Percentiles rank a stretch among this genome's conserved stretches.
These are phyloP conservation scores for Erythrophleum fordii DNA, from an alignment of 306 rosid species.

Conservation along the genomic window DNA sequence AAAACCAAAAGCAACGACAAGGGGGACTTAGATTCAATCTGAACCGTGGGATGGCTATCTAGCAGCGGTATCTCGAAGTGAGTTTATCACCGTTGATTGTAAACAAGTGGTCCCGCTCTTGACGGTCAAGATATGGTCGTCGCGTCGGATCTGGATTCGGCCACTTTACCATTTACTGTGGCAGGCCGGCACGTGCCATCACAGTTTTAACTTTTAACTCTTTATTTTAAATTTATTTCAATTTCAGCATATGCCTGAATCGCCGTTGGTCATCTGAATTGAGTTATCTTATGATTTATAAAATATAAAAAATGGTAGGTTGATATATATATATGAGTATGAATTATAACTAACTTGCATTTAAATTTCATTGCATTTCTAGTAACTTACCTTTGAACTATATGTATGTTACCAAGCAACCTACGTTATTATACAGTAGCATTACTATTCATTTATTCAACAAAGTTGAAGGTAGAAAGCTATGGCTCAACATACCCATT, in stretches of 20 bases:
- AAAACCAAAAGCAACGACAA: background rate
- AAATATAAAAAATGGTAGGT: no score
- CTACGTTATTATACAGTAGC: no score
- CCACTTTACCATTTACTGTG: conserved; percentile 42
- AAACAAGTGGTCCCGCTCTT: conserved; percentile 28
- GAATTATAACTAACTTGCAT: no score
- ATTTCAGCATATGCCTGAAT: background rate
- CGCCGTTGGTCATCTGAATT: background rate
- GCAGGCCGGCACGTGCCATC: conserved; percentile 66
- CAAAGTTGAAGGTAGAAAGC: conserved; percentile 3
- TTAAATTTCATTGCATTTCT: no score
- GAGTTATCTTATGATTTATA: no score
- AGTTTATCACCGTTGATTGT: conserved; percentile 36
- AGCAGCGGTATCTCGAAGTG: background rate
- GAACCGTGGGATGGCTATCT: conserved; percentile 45
- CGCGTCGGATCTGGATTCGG: conserved; percentile 45
- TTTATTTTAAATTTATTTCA: background rate
- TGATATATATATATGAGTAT: no score
- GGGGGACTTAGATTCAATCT: conserved; percentile 43
- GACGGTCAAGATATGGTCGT: conserved; percentile 53
- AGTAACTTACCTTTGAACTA: no score
- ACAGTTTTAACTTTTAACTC: background rate
- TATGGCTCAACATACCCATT: background rate
- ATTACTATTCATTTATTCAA: no score
- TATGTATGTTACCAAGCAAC: no score